Conservation (phyloP, 495 filamentous ascomycete genomes). For the Aspergillus carlsbadensis region DNA sequence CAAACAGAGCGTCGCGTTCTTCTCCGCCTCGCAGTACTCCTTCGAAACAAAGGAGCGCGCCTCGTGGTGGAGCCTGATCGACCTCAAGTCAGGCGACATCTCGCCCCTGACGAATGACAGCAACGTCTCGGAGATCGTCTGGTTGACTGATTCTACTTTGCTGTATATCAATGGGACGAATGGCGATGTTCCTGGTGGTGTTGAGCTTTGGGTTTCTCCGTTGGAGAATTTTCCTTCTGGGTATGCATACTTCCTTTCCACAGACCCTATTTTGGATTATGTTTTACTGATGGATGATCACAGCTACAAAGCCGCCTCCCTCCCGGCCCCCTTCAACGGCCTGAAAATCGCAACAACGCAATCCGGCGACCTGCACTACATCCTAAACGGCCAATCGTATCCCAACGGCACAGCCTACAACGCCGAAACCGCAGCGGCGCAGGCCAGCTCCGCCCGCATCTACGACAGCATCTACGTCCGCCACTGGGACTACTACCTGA, state of each 20-base stretch:
- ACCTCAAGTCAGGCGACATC: slow-evolving; percentile 38
- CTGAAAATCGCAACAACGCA: slow-evolving; percentile 60
- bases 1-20: slow-evolving; percentile 28
- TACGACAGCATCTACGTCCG: slow-evolving; percentile 72
- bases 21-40: slow-evolving; percentile 44
- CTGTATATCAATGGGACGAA: slow-evolving; percentile 51
- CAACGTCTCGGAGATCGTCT: slow-evolving; percentile 45
- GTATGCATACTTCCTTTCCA: slow-evolving; percentile 11
- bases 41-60: slow-evolving; percentile 38
- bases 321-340: slow-evolving; percentile 62
- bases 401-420: slow-evolving; percentile 63
- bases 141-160: slow-evolving; percentile 42
- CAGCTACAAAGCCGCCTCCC: slow-evolving; percentile 54
- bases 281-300: too few species aligned
- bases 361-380: slow-evolving; percentile 57
- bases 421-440: slow-evolving; percentile 52
- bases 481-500: slow-evolving; percentile 74
- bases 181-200: slow-evolving; percentile 38
- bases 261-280: too few species aligned
- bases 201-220: slow-evolving; percentile 43
- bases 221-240: slow-evolving; percentile 26
- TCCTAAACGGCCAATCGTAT: slow-evolving; percentile 59
- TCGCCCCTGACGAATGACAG: slow-evolving; percentile 37
- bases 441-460: slow-evolving; percentile 58
- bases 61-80: slow-evolving; percentile 37